Conservation (phyloP, 148 eudicot genomes). For the Arbutus unedo region DNA sequence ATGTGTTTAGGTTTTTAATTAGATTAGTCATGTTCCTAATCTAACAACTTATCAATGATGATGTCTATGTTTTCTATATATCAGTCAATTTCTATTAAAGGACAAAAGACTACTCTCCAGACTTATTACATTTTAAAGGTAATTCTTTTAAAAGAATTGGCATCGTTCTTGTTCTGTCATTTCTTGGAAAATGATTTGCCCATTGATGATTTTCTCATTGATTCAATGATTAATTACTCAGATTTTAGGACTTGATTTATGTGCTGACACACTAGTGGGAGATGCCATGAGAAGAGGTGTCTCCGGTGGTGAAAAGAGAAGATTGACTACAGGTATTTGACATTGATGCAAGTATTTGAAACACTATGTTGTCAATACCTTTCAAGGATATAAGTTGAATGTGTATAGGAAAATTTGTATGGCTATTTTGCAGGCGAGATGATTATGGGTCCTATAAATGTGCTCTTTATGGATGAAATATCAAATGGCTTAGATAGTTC, state of each 20-base stretch:
- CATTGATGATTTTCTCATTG: background rate
- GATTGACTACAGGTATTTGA: conserved; percentile 85
- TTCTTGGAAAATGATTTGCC: background rate
- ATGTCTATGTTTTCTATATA: conserved; percentile 17
- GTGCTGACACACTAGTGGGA: conserved; percentile 71
- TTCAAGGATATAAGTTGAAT: background rate
- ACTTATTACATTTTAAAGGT: conserved; percentile 83
- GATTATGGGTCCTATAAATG: conserved; percentile 79
- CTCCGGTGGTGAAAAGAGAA: conserved; percentile 33
- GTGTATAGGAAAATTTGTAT: background rate
- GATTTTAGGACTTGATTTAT: conserved; percentile 81
- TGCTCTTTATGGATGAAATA: background rate
- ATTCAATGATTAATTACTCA: conserved; percentile 23
- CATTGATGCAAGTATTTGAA: too few relatives aligned
- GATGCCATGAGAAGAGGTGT: conserved; percentile 88
- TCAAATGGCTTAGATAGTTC: conserved; percentile 51
- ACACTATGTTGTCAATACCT: too few relatives aligned
- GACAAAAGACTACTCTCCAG: conserved; percentile 62
- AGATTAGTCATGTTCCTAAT: too few relatives aligned
- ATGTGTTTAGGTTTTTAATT: too few relatives aligned
- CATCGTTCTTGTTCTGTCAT: too few relatives aligned
- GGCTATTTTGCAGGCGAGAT: conserved; percentile 78
- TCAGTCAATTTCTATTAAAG: conserved; percentile 74
- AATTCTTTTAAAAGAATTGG: conserved; percentile 18
- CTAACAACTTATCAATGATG: too few relatives aligned